Base-by-base conservation (phyloP, 257 asterid genomes). In the Verbascum thapsus region DNA sequence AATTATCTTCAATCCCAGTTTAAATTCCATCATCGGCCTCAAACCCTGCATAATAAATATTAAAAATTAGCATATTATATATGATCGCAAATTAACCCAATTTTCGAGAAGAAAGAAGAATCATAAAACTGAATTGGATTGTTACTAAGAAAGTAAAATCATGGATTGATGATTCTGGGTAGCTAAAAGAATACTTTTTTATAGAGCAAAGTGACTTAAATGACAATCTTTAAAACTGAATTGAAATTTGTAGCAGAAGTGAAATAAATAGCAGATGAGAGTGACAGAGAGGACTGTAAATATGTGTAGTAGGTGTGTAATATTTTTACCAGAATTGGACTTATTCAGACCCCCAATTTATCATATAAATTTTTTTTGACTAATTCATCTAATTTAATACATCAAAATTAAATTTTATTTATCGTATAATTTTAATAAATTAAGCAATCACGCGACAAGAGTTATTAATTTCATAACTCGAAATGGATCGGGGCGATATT, bases 251-350 rank as follows among this genome's bases (percentile, higher is more conserved):
- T 35, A 52, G 40, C 41, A 9, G 32, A 26, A 13, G 83, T 67
- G 53, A 50, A 66, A 50, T 73, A 62, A 75, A 67, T 71, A 52
- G 69, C 23, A 15, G 64, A 54, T 61, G 56, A 50, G 51, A 43
- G 68, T 37, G 48, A 61, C 42, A 56, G 58, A 8, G 53, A 3
- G 11, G 54, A 26, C 58, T 48, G 23, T 58, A 53, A 39, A 58
- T 37, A 42, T 55, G 55, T 3, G 37, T 4, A 9, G 48, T 55
- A 51, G 58, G 32, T 2, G 32, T 26, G 32, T 2, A 26, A 26
- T 1, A 26, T 26, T 1, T 26, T 26, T 26, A 26, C 32, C 32
- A 26, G 32, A 26, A 26, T 26, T 26, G 5, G 32, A 26, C 32
- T 26, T 26, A 5, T 2, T 26, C 32, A 26, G n/a, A n/a, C 32